Conservation (phyloP, 257 asterid genomes). For the Solanum pinnatisectum region DNA sequence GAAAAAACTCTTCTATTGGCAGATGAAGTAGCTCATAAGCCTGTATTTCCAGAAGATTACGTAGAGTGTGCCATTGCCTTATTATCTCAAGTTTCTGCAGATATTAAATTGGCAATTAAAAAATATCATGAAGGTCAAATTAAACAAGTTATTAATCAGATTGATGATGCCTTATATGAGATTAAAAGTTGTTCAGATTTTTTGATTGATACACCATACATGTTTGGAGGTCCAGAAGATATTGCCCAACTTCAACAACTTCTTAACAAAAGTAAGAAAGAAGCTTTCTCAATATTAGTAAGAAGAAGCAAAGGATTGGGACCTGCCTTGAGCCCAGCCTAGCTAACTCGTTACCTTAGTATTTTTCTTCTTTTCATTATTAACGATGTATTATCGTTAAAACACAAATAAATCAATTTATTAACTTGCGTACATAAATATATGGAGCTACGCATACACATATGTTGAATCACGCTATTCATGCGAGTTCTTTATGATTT, state of each 20-base stretch:
- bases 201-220: neutral
- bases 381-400: neutral
- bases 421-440: neutral
- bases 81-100: neutral
- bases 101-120: neutral
- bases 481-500: neutral
- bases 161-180: neutral
- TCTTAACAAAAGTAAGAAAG: neutral
- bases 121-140: neutral
- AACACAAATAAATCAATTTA: neutral
- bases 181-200: neutral
- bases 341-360: neutral
- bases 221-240: neutral
- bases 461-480: neutral
- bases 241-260: neutral
- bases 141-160: neutral
- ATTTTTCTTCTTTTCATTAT: neutral
- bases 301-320: neutral
- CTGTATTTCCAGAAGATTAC: neutral
- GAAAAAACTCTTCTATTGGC: neutral
- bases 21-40: neutral
- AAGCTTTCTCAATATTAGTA: neutral
- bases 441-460: neutral
- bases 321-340: neutral
- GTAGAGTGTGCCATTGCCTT: neutral